Conservation (phyloP, 768 basidiomycete genomes). For the Amylocystis lapponica region DNA sequence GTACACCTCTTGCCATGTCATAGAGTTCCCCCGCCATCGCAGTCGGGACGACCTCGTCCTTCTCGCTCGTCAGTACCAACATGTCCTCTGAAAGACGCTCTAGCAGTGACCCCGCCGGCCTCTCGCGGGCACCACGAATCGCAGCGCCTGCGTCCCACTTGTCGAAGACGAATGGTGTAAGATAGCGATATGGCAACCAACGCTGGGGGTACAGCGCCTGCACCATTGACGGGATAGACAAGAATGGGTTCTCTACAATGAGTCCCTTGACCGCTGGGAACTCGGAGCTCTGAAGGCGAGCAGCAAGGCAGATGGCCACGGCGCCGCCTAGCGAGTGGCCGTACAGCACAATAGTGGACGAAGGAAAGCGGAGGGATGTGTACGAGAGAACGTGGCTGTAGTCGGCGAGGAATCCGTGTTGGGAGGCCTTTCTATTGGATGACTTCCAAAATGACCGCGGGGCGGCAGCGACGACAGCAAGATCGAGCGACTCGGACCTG, state of each 20-base stretch:
- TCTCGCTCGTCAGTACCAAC: constrained; percentile 35
- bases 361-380: constrained; percentile 28
- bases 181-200: constrained; percentile 46
- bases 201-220: constrained; percentile 39
- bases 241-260: constrained; percentile 46
- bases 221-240: constrained; percentile 42
- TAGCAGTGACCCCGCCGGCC: constrained; percentile 7
- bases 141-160: constrained; percentile 39
- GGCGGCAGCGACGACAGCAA: constrained; percentile 33
- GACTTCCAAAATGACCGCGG: constrained; percentile 50
- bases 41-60: constrained; percentile 42
- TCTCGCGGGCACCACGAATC: constrained; percentile 5
- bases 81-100: constrained; percentile 17
- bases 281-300: constrained; percentile 7
- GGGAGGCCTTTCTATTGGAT: constrained; percentile 30
- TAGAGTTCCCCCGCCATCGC: constrained; percentile 31
- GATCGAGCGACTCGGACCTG: neutral
- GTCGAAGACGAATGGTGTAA: constrained; percentile 39
- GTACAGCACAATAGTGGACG: constrained; percentile 31
- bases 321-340: constrained; percentile 48
- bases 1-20: constrained; percentile 8
- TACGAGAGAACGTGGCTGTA: constrained; percentile 31
- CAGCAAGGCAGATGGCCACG: constrained; percentile 35
- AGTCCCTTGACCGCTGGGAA: constrained; percentile 28
- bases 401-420: constrained; percentile 35